Percentiles rank a stretch among this genome's conserved stretches.
Conservation (phyloP, 2,329 filamentous ascomycete genomes). For the Paecilomyces dactylethromorphus region DNA sequence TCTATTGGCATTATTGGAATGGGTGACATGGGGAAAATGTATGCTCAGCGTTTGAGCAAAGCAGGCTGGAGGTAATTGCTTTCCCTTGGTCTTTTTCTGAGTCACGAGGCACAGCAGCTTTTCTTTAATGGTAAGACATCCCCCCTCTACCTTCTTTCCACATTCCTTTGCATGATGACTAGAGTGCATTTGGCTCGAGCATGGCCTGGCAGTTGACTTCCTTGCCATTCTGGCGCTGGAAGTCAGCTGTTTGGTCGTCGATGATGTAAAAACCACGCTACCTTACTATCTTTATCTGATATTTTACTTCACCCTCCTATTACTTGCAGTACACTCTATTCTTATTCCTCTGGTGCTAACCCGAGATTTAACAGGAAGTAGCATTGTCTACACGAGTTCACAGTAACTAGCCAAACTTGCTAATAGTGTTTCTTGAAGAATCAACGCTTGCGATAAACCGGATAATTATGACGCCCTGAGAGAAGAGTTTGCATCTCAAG, state of each 20-base stretch:
- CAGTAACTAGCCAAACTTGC: conserved; percentile 14
- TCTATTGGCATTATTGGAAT: conserved; percentile 94
- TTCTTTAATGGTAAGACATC: conserved; percentile 25
- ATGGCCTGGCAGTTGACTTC: conserved; percentile 60
- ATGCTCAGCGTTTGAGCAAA: conserved; percentile 76
- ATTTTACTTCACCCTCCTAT: conserved; percentile 12
- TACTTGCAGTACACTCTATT: conserved; percentile 6
- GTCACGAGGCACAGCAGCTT: conserved; percentile 1
- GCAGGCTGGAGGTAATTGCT: conserved; percentile 89
- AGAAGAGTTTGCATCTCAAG: conserved; percentile 77
- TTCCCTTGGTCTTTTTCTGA: conserved; percentile 9
- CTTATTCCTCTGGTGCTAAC: conserved; percentile 14
- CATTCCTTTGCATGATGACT: conserved; percentile 72
- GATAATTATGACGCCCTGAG: conserved; percentile 77
- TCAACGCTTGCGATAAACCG: conserved; percentile 89
- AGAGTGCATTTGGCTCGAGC: conserved; percentile 99
- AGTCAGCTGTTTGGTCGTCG: conserved; percentile 59
- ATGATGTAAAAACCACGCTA: conserved; percentile 99
- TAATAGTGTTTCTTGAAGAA: conserved; percentile 49
- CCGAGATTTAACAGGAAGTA: conserved; percentile 10
- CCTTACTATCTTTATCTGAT: conserved; percentile 90
- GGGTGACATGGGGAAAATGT: conserved; percentile 99
- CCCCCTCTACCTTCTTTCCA: conserved; percentile 3
- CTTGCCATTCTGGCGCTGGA: conserved; percentile 70
- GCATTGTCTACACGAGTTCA: conserved; percentile 1